phyloP scores from a whole-genome alignment of 2,329 filamentous ascomycete species.

The Apiospora saccharicola region DNA sequence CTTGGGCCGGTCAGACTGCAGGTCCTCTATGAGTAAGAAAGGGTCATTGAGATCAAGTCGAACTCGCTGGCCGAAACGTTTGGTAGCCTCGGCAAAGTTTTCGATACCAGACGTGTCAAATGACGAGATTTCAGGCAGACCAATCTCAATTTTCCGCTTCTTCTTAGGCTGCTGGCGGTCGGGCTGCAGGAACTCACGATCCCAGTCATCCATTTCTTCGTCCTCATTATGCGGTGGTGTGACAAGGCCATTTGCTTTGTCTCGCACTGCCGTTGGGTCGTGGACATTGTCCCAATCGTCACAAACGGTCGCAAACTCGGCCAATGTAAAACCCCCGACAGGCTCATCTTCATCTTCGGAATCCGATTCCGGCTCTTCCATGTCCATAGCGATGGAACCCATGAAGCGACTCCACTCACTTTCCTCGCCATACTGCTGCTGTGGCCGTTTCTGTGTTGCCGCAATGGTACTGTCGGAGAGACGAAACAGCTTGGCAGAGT shows the following conservation, averaged over 20 bases:
- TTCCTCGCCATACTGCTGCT: slow-evolving; percentile 53
- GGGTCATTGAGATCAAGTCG: slow-evolving; percentile 89
- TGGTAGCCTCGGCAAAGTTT: slow-evolving; percentile 77
- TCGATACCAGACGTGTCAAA: slow-evolving; percentile 78
- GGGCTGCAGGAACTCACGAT: slow-evolving; percentile 62
- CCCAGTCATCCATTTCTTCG: slow-evolving; percentile 69
- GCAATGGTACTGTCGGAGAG: slow-evolving; percentile 68
- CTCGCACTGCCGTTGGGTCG: slow-evolving; percentile 41
- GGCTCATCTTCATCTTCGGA: slow-evolving; percentile 67
- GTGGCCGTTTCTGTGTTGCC: slow-evolving; percentile 57
- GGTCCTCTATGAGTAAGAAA: slow-evolving; percentile 82
- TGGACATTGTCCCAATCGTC: slow-evolving; percentile 82
- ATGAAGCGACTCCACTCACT: slow-evolving; percentile 56
- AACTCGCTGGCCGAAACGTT: slow-evolving; percentile 78
- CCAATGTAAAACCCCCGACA: slow-evolving; percentile 77
- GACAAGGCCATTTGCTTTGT: slow-evolving; percentile 32
- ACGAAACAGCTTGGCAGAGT: slow-evolving; percentile 86
- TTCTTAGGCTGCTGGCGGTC: slow-evolving; percentile 67
- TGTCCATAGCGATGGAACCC: slow-evolving; percentile 51
- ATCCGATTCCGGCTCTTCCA: slow-evolving; percentile 47
- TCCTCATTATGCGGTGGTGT: slow-evolving; percentile 47
- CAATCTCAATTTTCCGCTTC: slow-evolving; percentile 68
- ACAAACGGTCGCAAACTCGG: slow-evolving; percentile 85
- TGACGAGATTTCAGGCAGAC: slow-evolving; percentile 63
- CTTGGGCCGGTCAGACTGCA: slow-evolving; percentile 67